Percentiles rank a stretch among this genome's conserved stretches.
phyloP scores from a whole-genome alignment of 305 asterid genomes.

The Withania somnifera region DNA sequence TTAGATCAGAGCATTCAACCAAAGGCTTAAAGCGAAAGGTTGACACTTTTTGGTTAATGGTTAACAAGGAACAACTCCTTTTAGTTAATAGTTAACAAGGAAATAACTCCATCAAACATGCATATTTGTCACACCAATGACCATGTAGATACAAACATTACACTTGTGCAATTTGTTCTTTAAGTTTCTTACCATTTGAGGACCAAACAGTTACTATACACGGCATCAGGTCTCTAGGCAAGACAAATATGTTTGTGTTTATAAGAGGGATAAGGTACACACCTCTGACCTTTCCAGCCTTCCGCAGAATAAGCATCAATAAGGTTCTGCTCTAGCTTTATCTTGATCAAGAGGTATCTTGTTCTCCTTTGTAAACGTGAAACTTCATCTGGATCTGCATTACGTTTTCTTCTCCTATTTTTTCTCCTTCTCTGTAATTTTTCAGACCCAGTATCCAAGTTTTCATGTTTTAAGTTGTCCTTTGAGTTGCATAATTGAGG shows the following conservation, averaged over 20 bases:
- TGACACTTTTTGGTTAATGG: background rate
- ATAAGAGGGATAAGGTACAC: conserved; percentile 10
- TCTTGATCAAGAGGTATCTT: conserved; percentile 64
- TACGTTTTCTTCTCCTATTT: conserved; percentile 44
- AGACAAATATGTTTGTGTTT: background rate
- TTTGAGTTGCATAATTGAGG: no score
- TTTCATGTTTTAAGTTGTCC: conserved; percentile 16
- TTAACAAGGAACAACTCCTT: background rate
- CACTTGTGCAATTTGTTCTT: background rate
- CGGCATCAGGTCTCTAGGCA: background rate
- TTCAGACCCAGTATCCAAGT: conserved; percentile 19
- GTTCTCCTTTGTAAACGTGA: conserved; percentile 81
- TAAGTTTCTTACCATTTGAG: background rate
- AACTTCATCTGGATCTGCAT: conserved; percentile 65
- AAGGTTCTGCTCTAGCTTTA: conserved; percentile 90
- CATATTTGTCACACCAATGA: background rate
- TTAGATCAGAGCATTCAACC: background rate
- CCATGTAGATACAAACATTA: background rate
- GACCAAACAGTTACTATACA: background rate
- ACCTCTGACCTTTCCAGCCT: conserved; percentile 99
- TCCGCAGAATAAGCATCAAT: conserved; percentile 92
- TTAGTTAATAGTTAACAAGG: background rate
- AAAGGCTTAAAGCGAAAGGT: background rate
- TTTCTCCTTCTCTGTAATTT: conserved; percentile 34
- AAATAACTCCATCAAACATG: background rate